These are phyloP conservation scores for Gaeumannomyces sp. DNA, from an alignment of 2,329 filamentous ascomycete species.

Conservation along the genomic window DNA sequence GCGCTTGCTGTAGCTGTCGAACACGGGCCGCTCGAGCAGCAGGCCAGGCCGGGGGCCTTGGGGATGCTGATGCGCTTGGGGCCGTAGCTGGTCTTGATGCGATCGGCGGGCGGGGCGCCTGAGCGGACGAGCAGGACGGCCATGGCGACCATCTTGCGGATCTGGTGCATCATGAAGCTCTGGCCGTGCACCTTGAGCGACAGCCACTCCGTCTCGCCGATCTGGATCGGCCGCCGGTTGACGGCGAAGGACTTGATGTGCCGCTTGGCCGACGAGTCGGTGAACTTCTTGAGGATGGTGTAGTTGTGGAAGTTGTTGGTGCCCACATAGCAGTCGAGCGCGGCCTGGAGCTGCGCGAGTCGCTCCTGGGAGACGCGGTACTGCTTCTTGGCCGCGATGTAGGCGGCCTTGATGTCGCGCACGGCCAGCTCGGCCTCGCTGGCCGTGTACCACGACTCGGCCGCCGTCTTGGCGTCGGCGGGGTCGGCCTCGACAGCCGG, in stretches of 20 bases:
- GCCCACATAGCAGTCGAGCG: conserved; percentile 69
- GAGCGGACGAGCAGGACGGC: conserved; percentile 77
- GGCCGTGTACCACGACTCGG: conserved; percentile 22
- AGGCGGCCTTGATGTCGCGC: conserved; percentile 72
- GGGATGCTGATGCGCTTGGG: conserved; percentile 75
- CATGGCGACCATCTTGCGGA: conserved; percentile 98
- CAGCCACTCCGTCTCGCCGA: conserved; percentile 90
- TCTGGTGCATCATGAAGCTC: conserved; percentile 99
- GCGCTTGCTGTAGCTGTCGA: conserved; percentile 79
- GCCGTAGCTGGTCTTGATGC: conserved; percentile 70
- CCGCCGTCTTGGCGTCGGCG: conserved; percentile 15
- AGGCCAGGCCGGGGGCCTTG: conserved; percentile 84
- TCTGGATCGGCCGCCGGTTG: conserved; percentile 69
- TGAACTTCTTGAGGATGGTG: conserved; percentile 79
- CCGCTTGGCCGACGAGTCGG: conserved; percentile 78
- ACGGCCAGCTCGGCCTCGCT: conserved; percentile 57
- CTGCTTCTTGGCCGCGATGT: conserved; percentile 72
- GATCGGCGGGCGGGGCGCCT: conserved; percentile 59
- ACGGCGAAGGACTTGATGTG: conserved; percentile 89
- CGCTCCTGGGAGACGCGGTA: conserved; percentile 75
- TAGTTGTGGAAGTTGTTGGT: conserved; percentile 97
- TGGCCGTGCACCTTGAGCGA: conserved; percentile 95
- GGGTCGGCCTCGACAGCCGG: conserved; percentile 14
- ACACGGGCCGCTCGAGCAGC: conserved; percentile 84
- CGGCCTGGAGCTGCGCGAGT: conserved; percentile 67